Conservation (phyloP, 345 rosid species). For the Boechera divaricarpa region DNA sequence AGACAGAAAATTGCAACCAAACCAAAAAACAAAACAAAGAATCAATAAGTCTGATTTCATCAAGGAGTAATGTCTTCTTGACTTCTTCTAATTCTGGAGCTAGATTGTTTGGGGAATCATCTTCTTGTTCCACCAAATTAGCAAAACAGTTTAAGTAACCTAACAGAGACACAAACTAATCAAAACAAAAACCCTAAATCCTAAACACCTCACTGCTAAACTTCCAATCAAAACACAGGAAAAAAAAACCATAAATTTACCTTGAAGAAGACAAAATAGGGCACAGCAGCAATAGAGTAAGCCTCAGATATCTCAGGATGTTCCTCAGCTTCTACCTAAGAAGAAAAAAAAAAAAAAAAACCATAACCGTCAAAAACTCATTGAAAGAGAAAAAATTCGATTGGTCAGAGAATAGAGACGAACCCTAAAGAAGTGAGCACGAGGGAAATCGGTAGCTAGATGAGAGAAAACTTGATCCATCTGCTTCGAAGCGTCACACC, state of each 20-base stretch:
- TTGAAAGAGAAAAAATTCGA: background rate
- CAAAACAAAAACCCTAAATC: slow-evolving; percentile 23
- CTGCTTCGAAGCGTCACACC: slow-evolving; percentile 99
- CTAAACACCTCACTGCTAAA: background rate
- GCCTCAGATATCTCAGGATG: slow-evolving; percentile 90
- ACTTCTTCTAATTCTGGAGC: slow-evolving; percentile 11
- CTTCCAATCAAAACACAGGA: background rate
- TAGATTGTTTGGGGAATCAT: background rate
- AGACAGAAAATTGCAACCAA: slow-evolving; percentile 7
- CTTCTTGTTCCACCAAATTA: slow-evolving; percentile 8
- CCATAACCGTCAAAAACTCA: background rate
- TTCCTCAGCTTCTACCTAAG: slow-evolving; percentile 97
- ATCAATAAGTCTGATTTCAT: background rate
- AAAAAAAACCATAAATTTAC: slow-evolving; percentile 39
- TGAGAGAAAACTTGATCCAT: slow-evolving; percentile 97
- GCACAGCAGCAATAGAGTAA: slow-evolving; percentile 86
- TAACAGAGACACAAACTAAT: slow-evolving; percentile 1
- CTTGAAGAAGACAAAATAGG: slow-evolving; percentile 88
- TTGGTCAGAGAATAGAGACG: background rate
- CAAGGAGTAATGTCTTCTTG: background rate
- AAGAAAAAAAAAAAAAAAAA: background rate
- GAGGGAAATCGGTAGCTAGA: slow-evolving; percentile 92
- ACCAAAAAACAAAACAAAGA: slow-evolving; percentile 3
- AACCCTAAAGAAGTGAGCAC: slow-evolving; percentile 79
- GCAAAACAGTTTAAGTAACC: background rate